A percentile compares a stretch with the other conserved stretches of the same genome.
These are phyloP conservation scores for Gilbertella persicaria DNA, from an alignment of 371 early-diverging fungal genomes.

Conservation along the genomic window DNA sequence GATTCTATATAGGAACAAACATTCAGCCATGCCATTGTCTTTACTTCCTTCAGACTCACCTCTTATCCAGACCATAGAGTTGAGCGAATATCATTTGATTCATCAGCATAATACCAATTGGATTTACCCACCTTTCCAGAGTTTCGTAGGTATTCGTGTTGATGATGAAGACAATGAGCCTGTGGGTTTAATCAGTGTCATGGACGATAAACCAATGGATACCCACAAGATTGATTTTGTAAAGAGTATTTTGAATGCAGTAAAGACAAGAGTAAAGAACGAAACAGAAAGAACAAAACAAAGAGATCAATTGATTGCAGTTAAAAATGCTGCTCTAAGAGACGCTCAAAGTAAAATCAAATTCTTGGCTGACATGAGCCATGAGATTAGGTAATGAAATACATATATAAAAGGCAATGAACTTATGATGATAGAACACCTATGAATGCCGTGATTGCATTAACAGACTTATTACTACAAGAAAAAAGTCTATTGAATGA, in stretches of 20 bases:
- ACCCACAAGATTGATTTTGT: slow-evolving; percentile 2
- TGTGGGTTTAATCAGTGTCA: slow-evolving; percentile 19
- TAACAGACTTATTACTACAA: slow-evolving; percentile 57
- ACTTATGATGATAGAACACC: slow-evolving; percentile 41
- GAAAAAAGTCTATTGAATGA: slow-evolving; percentile 50
- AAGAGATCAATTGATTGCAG: slow-evolving; percentile 48
- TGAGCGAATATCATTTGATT: no score
- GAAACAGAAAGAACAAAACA: slow-evolving; percentile 47
- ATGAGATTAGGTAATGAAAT: slow-evolving; percentile 42
- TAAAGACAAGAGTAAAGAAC: slow-evolving; percentile 39
- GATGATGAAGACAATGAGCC: slow-evolving; percentile 10
- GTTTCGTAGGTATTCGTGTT: slow-evolving; percentile 16
- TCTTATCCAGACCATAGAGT: no score
- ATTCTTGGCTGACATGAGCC: slow-evolving; percentile 63
- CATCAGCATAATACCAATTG: no score
- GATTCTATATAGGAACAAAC: no score
- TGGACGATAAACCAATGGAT: slow-evolving; percentile 6
- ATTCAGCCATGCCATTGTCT: no score
- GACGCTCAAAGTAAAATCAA: slow-evolving; percentile 64
- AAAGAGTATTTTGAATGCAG: slow-evolving; percentile 27
- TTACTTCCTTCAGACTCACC: no score
- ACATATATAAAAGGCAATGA: neutral
- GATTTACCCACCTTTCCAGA: slow-evolving; percentile 17
- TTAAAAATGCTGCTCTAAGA: slow-evolving; percentile 51
- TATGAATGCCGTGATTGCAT: slow-evolving; percentile 65